Conservation (phyloP, 208 protist genomes). For the Balamuthia mandrillaris region DNA sequence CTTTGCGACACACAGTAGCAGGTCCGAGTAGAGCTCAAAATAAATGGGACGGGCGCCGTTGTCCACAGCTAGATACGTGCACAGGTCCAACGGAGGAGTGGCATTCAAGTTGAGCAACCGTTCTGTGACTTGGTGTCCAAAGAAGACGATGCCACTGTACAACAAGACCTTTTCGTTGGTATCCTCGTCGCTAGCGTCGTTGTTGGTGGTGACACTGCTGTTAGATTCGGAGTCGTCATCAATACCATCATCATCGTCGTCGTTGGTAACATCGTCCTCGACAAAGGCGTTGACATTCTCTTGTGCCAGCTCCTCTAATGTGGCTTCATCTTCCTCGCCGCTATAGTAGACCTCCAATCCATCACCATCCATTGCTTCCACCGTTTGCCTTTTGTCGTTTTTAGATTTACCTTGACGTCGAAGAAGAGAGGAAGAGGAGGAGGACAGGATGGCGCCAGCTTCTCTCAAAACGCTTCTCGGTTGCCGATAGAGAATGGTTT, state of each 20-base stretch:
- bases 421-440: not conserved
- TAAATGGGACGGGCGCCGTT: not conserved
- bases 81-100: conserved; percentile 6
- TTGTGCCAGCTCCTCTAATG: too few relatives aligned
- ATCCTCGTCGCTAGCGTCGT: not conserved
- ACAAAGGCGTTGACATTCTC: too few relatives aligned
- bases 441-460: not conserved
- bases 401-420: not conserved
- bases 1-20: too few relatives aligned
- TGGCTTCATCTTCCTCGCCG: too few relatives aligned
- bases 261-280: too few relatives aligned
- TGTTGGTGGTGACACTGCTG: too few relatives aligned
- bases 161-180: not conserved
- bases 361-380: too few relatives aligned
- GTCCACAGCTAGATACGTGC: conserved; percentile 31
- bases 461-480: not conserved
- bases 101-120: not conserved
- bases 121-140: not conserved
- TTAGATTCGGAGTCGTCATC: too few relatives aligned
- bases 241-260: too few relatives aligned
- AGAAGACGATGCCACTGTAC: not conserved
- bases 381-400: too few relatives aligned
- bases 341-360: too few relatives aligned
- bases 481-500: conserved; percentile 27
- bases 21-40: conserved; percentile 32